Base-by-base conservation (phyloP, 2,329 filamentous ascomycete species). In the Pyrenophora teres region DNA sequence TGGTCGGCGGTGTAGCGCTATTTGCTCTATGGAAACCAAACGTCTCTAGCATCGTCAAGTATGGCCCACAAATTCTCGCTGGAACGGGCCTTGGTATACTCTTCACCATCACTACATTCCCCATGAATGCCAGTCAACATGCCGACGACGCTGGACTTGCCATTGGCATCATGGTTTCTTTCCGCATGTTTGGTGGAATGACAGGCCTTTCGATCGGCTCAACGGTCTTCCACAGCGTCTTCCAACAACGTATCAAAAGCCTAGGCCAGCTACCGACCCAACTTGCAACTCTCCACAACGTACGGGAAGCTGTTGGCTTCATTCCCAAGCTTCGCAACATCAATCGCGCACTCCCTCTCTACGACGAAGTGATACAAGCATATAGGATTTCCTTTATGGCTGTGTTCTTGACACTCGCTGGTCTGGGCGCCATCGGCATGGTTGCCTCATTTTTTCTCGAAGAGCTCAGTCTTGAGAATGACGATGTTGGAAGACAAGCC, bases 1-100 rank as follows among this genome's bases (percentile, higher is more conserved):
- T 80, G 2, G 83, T 81, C 0, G 55, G 84, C 1, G 84, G 86
- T 1, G 70, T 80, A 2, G 86, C 86, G 3, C 63, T 80, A 4
- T 71, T 86, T 46, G 71, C 77, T 31, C 72, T 81, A 12, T 50
- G 42, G 50, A 18, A 49, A 3, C 37, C 25, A 3, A 4, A 30
- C 31, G 32, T 43, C 12, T 38, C 38, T 7, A n/a, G 27, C 4
- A 37, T 46, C 2, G 13, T 38, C 13, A 47, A 6, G 4, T 18
- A 32, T 4, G 41, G 40, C n/a, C 39, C 41, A 12, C 59, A 60
- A 31, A 33, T 60, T 3, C 33, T 62, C n/a, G 10, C 38, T 2
- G 59, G 60, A 5, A 35, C 46, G 21, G 59, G 60, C 6, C 6
- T 60, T 1, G 57, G 59, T 8, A 32, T 38, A 8, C 18, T 59